These are phyloP conservation scores for Zea mays DNA, from an alignment of 176 grass and related monocot species.

Conservation along the genomic window Zm-B73-REFERENCE-NAM-5.0 NC_050103.1:180413001-180413500, in stretches of 20 bases:
- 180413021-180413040: not conserved
- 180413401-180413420: slow-evolving; percentile 50
- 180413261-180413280: slow-evolving; percentile 17
- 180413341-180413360: slow-evolving; percentile 20
- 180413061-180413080: slow-evolving; percentile 1
- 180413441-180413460: slow-evolving; percentile 52
- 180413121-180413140: slow-evolving; percentile 66
- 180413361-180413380: slow-evolving; percentile 64
- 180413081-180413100: slow-evolving; percentile 46
- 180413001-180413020: not conserved
- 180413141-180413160: slow-evolving; percentile 60
- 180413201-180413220: slow-evolving; percentile 43
- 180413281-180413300: not conserved
- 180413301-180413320: not conserved
- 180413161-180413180: slow-evolving; percentile 58
- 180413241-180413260: slow-evolving; percentile 8
- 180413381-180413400: slow-evolving; percentile 47
- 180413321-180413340: not conserved
- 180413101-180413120: slow-evolving; percentile 76
- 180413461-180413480: slow-evolving; percentile 88
- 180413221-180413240: slow-evolving; percentile 59
- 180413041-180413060: slow-evolving; percentile 12
- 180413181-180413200: slow-evolving; percentile 55
- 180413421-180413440: slow-evolving; percentile 58
- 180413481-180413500: slow-evolving; percentile 27